phyloP scores from a whole-genome alignment of 495 filamentous ascomycete genomes.

The Penicillium dipodomyicola region DNA sequence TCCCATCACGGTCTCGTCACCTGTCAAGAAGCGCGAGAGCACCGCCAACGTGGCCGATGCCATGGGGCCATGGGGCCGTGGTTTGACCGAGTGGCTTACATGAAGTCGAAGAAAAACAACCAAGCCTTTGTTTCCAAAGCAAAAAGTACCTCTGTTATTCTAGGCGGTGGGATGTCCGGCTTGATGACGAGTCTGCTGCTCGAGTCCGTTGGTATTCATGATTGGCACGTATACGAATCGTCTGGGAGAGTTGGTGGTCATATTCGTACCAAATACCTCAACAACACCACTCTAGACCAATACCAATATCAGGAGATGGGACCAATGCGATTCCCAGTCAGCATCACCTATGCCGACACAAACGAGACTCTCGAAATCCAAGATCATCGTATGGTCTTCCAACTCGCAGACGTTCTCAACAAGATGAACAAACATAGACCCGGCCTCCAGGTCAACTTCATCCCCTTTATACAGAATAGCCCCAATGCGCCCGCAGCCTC shows the following conservation, averaged over 20 bases:
- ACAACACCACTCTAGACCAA: slow-evolving; percentile 52
- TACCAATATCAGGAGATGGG: slow-evolving; percentile 79
- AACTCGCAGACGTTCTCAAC: slow-evolving; percentile 59
- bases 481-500: slow-evolving; percentile 51
- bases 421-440: slow-evolving; percentile 50
- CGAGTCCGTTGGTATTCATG: slow-evolving; percentile 51
- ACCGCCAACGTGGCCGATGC: slow-evolving; percentile 46
- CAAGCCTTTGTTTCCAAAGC: slow-evolving; percentile 51
- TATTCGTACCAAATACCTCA: slow-evolving; percentile 62
- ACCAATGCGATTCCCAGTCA: slow-evolving; percentile 62
- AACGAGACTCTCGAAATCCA: slow-evolving; percentile 56
- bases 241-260: slow-evolving; percentile 53
- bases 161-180: slow-evolving; percentile 68
- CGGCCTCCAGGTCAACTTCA: slow-evolving; percentile 61
- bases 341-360: slow-evolving; percentile 45
- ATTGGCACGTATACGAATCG: slow-evolving; percentile 55
- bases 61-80: slow-evolving; percentile 62
- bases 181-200: slow-evolving; percentile 56
- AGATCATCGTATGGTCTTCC: slow-evolving; percentile 63
- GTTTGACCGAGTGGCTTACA: slow-evolving; percentile 65
- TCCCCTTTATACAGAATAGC: slow-evolving; percentile 57
- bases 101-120: slow-evolving; percentile 53
- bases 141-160: slow-evolving; percentile 49
- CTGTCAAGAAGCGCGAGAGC: slow-evolving; percentile 25
- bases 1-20: slow-evolving; percentile 22